Evolutionary conservation across 331 rosid genomes (phyloP), one percentile per base, ranked within the genome.

Genomic region (Pyrus hybrid): DNA sequence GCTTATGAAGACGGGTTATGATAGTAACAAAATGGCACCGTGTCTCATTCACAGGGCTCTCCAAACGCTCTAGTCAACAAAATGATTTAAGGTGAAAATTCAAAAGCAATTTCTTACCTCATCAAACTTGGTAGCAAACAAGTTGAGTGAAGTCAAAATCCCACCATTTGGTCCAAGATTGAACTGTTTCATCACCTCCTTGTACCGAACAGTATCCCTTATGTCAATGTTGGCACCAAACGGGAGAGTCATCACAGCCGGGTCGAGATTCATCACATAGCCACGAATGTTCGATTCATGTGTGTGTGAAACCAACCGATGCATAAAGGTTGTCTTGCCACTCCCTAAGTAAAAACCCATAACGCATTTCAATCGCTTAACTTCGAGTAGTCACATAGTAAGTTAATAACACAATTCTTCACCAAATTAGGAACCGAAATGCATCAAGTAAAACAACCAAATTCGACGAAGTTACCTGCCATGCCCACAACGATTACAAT

Each of bases 81-180:
- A 37, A 26, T 33, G 23, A 45, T 43, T 35, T 14, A 68, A 28
- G 43, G 69, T 23, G 75, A 63, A 69, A n/a, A 29, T 30, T 18
- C 53, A 29, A 43, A 63, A 13, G 30, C 26, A 37, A 45, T 32
- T 67, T 23, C n/a, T 83, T 79, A 95, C 99, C 99, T 95, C 97
- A 64, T 95, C 97, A 80, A 95, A 90, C 86, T 89, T 92, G 54
- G 99, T 92, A 10, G 97, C 97, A 85, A 95, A 95, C 88, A 95
- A 86, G 87, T 95, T 92, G 53, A 95, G 91, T 0, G 99, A 95
- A 8, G 99, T 95, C 87, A 92, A 81, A 74, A 95, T 95, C 63
- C 97, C 99, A 8, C 99, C 97, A 82, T 95, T 95, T 7, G 99
- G 99, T n/a, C 99, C 99, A 26, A 92, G 99, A 84, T 95, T 95